Percentiles rank a stretch among this genome's conserved stretches.
These are phyloP conservation scores for Micractinium conductrix DNA, from an alignment of 139 green algal genomes.

Conservation along the genomic window DNA sequence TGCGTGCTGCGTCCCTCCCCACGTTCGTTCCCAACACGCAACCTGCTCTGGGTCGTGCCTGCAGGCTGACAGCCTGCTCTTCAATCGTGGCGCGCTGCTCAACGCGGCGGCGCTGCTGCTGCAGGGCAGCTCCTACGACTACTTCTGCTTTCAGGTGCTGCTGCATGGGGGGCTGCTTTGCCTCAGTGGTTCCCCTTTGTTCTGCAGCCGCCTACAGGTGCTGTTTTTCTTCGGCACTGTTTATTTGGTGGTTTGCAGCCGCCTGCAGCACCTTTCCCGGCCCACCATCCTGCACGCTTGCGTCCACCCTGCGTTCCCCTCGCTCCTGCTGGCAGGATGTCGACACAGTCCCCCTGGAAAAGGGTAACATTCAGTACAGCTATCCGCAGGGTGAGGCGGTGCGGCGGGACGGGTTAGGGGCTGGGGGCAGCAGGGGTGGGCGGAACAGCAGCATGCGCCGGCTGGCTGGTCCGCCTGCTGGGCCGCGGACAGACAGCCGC, in stretches of 20 bases:
- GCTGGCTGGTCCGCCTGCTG: no score
- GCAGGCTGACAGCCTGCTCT: constrained; percentile 24
- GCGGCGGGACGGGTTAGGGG: no score
- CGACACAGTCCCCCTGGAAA: constrained; percentile 47
- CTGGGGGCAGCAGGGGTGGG: no score
- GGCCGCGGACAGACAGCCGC: no score
- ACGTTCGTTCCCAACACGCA: no score
- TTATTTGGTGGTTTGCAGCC: neutral
- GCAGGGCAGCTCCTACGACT: constrained; percentile 38
- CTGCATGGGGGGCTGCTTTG: neutral
- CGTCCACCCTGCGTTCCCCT: no score
- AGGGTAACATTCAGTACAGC: constrained; percentile 39
- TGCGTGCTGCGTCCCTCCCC: no score
- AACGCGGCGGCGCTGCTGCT: constrained; percentile 48
- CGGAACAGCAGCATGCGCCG: no score
- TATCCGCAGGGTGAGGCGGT: constrained; percentile 34
- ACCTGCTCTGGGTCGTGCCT: no score
- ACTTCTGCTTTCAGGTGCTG: constrained; percentile 46
- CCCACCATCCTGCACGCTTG: neutral
- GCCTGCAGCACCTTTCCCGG: neutral
- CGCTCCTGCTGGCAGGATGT: constrained; percentile 46
- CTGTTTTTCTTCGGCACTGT: no score
- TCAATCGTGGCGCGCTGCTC: constrained; percentile 53
- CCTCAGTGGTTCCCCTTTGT: no score
- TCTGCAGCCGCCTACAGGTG: no score